Percentiles rank a stretch among this genome's conserved stretches.
Conservation (phyloP, 179 eudicot species). For the Heliamphora pulchella region DNA sequence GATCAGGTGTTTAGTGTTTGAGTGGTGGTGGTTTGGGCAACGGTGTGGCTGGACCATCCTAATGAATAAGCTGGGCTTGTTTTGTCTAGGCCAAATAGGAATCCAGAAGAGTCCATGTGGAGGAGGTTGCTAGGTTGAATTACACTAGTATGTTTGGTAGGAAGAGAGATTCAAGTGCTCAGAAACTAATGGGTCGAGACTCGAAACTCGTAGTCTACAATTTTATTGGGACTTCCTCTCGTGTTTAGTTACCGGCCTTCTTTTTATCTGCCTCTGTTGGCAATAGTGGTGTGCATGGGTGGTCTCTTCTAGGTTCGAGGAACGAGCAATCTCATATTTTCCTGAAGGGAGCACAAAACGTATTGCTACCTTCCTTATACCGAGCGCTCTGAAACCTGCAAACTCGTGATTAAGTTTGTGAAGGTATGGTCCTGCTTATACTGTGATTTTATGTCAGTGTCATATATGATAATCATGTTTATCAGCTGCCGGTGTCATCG, state of each 20-base stretch:
- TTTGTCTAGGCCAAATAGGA: constrained; percentile 20
- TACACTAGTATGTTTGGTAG: constrained; percentile 3
- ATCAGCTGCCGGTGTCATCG: neutral
- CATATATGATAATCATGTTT: neutral
- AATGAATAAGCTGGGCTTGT: constrained; percentile 12
- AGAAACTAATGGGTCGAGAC: neutral
- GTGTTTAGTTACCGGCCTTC: constrained; percentile 9
- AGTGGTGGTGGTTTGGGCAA: constrained; percentile 6
- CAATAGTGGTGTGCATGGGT: constrained; percentile 9
- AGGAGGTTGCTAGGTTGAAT: constrained; percentile 16
- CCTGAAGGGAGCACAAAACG: neutral
- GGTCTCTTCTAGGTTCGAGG: constrained; percentile 7
- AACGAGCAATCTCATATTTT: constrained; percentile 5
- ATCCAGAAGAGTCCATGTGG: constrained; percentile 19
- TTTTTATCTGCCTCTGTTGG: neutral
- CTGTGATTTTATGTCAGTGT: neutral
- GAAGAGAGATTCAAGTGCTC: constrained; percentile 13
- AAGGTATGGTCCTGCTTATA: constrained; percentile 6
- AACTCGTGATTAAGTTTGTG: neutral
- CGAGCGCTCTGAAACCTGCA: constrained; percentile 5
- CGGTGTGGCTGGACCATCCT: neutral
- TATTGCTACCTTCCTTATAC: neutral
- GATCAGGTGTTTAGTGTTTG: constrained; percentile 2
- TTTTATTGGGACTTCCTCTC: constrained; percentile 1
- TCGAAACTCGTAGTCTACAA: neutral